These are phyloP conservation scores for Salix caprea DNA, from an alignment of 345 rosid genomes.

Conservation along the genomic window DNA sequence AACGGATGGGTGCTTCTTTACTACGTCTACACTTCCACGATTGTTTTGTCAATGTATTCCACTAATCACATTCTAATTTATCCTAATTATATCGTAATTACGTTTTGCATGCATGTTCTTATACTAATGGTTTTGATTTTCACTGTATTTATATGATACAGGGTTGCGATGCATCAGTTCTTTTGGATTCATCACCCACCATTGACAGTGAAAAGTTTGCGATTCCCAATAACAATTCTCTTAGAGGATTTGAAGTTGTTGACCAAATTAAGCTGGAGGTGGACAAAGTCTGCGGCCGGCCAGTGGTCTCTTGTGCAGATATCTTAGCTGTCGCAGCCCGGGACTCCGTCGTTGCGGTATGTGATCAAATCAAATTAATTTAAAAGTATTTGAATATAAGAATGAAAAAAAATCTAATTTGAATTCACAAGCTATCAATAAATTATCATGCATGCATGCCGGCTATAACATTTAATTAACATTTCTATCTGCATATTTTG, in stretches of 20 bases:
- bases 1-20: conserved; percentile 42
- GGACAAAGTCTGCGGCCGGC: conserved; percentile 27
- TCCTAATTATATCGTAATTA: not conserved
- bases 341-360: conserved; percentile 48
- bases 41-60: conserved; percentile 52
- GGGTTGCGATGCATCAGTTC: conserved; percentile 50
- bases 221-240: conserved; percentile 31
- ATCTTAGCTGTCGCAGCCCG: conserved; percentile 49
- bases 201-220: conserved; percentile 45
- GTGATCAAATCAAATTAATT: not conserved
- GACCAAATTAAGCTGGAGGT: conserved; percentile 41
- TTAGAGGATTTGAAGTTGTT: conserved; percentile 42
- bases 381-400: too few relatives aligned
- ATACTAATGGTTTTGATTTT: not conserved
- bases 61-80: conserved; percentile 15
- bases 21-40: conserved; percentile 38
- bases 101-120: not conserved
- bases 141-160: not conserved
- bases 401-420: too few relatives aligned
- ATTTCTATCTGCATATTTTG: too few relatives aligned
- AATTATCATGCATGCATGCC: too few relatives aligned
- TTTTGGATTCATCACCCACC: conserved; percentile 25
- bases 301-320: conserved; percentile 50
- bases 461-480: too few relatives aligned
- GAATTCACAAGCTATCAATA: too few relatives aligned